Base-by-base conservation (phyloP, 495 filamentous ascomycete genomes). In the Annulohypoxylon moriforme region DNA sequence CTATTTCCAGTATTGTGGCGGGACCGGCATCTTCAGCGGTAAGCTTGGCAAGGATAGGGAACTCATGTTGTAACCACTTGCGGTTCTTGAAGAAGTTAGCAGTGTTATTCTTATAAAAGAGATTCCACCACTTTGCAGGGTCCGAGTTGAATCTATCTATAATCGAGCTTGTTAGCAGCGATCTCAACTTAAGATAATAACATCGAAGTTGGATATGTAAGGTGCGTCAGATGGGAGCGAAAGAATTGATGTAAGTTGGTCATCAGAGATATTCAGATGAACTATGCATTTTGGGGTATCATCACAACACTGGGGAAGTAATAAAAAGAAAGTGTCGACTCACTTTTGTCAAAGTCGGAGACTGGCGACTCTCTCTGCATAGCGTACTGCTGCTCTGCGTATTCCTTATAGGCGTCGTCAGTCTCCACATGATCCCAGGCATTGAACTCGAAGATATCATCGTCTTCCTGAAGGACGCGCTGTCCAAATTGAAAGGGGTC, bases 71-170 rank as follows among this genome's bases (percentile, higher is more conserved):
- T 36, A 99, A 81, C 96, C 96, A 99, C 78, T 98, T 98, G 53
- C 96, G 90, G 74, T 99, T 90, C 81, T 99, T 98, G 90, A 99
- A 99, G 83, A 99, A 99, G 77, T 98, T 97, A 60, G 88, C 85
- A 5, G 90, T 92, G 81, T 99, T 98, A 80, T 97, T 94, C 78
- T 91, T 91, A 83, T 99, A 99, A 83, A 99, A 99, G 44, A 89
- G 83, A 74, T 98, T 93, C 95, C 95, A 98, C 92, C 93, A 98
- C 79, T 92, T 97, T 9, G 90, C 93, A 4, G 96, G 96, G 64
- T 96, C 88, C 29, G 82, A 80, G 79, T 97, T 98, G 87, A 98
- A 97, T 58, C 93, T 90, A 52, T 80, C 86, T 88, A 44, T 63
- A 69, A 44, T 60, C 60, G 61, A 9, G 40, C 60, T 31, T 49